Evolutionary conservation across 805 yeast genomes (phyloP), one percentile per base, ranked within the genome.

Genomic region (Saccharomycopsis selenospora): DNA sequence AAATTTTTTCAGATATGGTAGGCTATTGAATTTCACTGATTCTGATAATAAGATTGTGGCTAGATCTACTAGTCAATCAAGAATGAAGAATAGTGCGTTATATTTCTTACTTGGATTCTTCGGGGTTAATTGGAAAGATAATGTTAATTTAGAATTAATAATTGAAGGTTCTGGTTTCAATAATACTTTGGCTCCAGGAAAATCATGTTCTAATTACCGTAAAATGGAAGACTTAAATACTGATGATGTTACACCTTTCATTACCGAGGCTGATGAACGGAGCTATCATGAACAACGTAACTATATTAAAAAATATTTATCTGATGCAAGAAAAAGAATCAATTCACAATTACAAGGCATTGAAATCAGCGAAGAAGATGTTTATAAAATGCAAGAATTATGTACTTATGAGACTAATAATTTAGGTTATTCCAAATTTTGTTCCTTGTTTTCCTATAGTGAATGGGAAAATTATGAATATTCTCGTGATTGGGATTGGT

Each of bases 381-480:
- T 80, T 22, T 64, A 61, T 36, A 62, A 62, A 20, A 57, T 85
- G 55, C 79, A 82, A 57, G 68, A 71, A n/a, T 72, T 79, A 65
- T 85, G 95, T 65, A 87, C 86, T 2, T 86, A 72, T 60, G 95
- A 86, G 62, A 65, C 83, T 41, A 85, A 84, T 49, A 84, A 77
- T 10, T 70, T 69, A 47, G 95, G 93, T 10, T 61, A 65, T 48
- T 82, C 91, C n/a, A 71, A 73, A 27, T 77, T 84, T 54, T 85
- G 95, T 63, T 71, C 72, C 30, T 69, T 82, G 26, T 79, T 86
- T 66, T 80, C 87, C 36, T 71, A 72, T 56, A 80, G 79, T 17
- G 91, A 85, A 53, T 80, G 77, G 68, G 64, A 81, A 45, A 75
- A 73, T 28, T 74, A 72, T 56, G 79, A 79, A 42, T 86, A 85